Evolutionary conservation across 2,329 filamentous ascomycete species (phyloP).

Genomic region (Malbranchea zuffiana): DNA sequence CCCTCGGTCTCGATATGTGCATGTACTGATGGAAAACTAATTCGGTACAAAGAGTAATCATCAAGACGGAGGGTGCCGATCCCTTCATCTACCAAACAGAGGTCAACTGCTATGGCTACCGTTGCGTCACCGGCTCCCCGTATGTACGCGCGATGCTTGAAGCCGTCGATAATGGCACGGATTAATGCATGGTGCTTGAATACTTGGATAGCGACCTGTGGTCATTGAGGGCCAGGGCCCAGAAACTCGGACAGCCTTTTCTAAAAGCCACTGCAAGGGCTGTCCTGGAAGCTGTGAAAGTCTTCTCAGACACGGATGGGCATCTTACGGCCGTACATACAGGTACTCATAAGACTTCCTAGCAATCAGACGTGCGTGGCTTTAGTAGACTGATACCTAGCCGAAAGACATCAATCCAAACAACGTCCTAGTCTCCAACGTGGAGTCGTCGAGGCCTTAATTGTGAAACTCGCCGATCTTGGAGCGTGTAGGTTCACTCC

Average conservation of each 20-base stretch:
- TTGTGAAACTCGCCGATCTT: constrained; percentile 9
- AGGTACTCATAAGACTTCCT: background rate
- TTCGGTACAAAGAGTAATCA: background rate
- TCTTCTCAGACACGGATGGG: constrained; percentile 11
- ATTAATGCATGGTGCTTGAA: constrained; percentile 10
- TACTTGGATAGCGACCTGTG: constrained; percentile 9
- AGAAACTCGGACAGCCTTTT: constrained; percentile 3
- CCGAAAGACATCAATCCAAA: constrained; percentile 8
- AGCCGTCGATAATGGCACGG: constrained; percentile 7
- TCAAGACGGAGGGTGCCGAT: constrained; percentile 7
- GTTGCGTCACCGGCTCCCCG: constrained; percentile 2
- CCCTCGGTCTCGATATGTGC: constrained; percentile 8
- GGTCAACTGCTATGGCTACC: constrained; percentile 6
- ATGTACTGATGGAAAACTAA: too few relatives aligned
- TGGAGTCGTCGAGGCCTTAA: constrained; percentile 2
- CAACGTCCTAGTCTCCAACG: constrained; percentile 8
- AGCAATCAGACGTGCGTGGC: too few relatives aligned
- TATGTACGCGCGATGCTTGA: constrained; percentile 6
- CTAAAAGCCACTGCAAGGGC: constrained; percentile 3
- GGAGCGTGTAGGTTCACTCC: constrained; percentile 3
- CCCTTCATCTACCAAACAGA: constrained; percentile 4
- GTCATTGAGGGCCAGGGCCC: constrained; percentile 3
- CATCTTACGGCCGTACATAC: constrained; percentile 8
- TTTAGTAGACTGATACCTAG: background rate
- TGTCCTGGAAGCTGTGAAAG: constrained; percentile 5